Evolutionary conservation across 208 protist genomes (phyloP).

Genomic region (Phytomonas serpens): DNA sequence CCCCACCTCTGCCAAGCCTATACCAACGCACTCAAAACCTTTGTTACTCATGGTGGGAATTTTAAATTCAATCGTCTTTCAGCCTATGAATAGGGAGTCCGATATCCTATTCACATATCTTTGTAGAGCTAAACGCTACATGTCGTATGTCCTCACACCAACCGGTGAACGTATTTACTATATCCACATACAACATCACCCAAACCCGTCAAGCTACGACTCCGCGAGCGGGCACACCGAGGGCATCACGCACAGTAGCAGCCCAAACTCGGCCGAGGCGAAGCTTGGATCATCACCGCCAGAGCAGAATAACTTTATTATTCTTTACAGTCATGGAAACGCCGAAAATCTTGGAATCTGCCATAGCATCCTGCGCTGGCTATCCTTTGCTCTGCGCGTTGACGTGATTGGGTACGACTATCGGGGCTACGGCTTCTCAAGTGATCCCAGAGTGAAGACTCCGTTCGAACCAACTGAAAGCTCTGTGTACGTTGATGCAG

Average conservation of each 20-base stretch:
- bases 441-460: neutral
- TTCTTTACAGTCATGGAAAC: slow-evolving; percentile 77
- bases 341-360: slow-evolving; percentile 51
- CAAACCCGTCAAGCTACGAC: neutral
- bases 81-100: slow-evolving; percentile 26
- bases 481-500: slow-evolving; percentile 58
- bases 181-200: slow-evolving; percentile 16
- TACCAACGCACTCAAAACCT: neutral
- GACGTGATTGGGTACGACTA: slow-evolving; percentile 70
- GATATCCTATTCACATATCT: slow-evolving; percentile 15
- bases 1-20: neutral
- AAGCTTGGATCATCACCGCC: neutral
- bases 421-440: slow-evolving; percentile 68
- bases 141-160: slow-evolving; percentile 24
- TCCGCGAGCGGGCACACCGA: neutral
- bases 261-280: neutral
- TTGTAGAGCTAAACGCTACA: slow-evolving; percentile 17
- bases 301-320: slow-evolving; percentile 15
- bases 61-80: slow-evolving; percentile 36
- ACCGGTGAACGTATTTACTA: slow-evolving; percentile 21
- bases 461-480: slow-evolving; percentile 17
- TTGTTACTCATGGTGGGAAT: slow-evolving; percentile 4
- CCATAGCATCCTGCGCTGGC: slow-evolving; percentile 19
- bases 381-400: slow-evolving; percentile 20
- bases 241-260: neutral